Evolutionary conservation across 2,329 filamentous ascomycete species (phyloP).

Genomic region (Scedosporium apiospermum): DNA sequence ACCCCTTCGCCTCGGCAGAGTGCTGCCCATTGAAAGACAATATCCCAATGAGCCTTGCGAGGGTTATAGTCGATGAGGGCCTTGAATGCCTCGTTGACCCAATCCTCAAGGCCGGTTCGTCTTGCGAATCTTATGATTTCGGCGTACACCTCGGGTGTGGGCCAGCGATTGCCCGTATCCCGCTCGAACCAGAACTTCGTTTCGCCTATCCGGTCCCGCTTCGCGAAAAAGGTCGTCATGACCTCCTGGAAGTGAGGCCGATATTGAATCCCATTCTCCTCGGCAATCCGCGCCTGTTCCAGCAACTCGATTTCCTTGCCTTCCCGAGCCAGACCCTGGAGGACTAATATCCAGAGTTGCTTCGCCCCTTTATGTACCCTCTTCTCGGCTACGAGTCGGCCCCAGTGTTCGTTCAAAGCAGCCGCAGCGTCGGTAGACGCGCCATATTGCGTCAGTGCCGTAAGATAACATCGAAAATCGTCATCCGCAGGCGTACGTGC

Average conservation of each 20-base stretch:
- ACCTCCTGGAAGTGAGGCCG: constrained; percentile 37
- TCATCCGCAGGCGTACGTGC: background rate
- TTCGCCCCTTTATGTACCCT: constrained; percentile 13
- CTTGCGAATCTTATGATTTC: constrained; percentile 52
- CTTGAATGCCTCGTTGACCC: constrained; percentile 52
- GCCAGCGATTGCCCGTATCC: constrained; percentile 31
- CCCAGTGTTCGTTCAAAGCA: constrained; percentile 8
- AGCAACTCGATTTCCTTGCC: constrained; percentile 48
- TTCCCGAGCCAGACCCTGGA: constrained; percentile 54
- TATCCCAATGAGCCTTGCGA: constrained; percentile 55
- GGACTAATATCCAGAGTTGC: constrained; percentile 37
- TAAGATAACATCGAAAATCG: constrained; percentile 35
- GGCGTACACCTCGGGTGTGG: constrained; percentile 36
- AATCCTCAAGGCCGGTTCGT: constrained; percentile 48
- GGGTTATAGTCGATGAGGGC: constrained; percentile 36
- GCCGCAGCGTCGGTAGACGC: constrained; percentile 39
- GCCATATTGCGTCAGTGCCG: constrained; percentile 43
- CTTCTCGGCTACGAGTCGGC: constrained; percentile 6
- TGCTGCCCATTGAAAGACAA: constrained; percentile 66
- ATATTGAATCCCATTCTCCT: constrained; percentile 34
- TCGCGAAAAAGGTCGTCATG: constrained; percentile 55
- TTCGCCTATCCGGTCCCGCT: constrained; percentile 44
- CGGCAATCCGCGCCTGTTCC: constrained; percentile 42
- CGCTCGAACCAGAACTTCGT: constrained; percentile 60
- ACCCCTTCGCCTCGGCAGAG: constrained; percentile 58